Percentiles rank a stretch among this genome's conserved stretches.
These are phyloP conservation scores for Fonsecaea pedrosoi DNA, from an alignment of 2,329 filamentous ascomycete genomes.

Conservation along the genomic window DNA sequence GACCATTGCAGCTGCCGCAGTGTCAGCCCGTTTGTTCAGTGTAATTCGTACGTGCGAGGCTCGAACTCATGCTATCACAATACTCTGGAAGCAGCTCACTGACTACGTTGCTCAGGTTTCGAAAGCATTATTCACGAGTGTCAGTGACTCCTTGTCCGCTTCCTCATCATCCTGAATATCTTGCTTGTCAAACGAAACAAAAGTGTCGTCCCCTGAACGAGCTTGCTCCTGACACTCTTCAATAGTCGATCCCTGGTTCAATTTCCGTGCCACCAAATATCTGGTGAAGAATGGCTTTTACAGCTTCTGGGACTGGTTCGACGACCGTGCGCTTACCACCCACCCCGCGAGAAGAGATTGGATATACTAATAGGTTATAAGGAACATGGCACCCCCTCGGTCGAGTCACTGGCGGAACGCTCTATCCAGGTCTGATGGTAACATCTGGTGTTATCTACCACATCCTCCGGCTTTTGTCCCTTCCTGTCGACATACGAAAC, in stretches of 20 bases:
- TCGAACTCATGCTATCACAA: background rate
- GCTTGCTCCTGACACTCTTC: constrained; percentile 41
- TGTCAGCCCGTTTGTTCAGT: constrained; percentile 94
- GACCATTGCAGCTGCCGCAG: constrained; percentile 87
- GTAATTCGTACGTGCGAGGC: constrained; percentile 81
- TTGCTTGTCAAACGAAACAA: background rate
- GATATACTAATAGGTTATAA: constrained; percentile 43
- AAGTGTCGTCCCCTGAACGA: constrained; percentile 8
- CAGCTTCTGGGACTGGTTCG: constrained; percentile 99
- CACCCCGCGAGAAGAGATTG: background rate
- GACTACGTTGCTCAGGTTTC: constrained; percentile 67
- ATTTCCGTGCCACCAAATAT: constrained; percentile 98
- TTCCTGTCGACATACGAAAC: constrained; percentile 98
- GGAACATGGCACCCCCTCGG: constrained; percentile 98
- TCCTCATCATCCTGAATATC: constrained; percentile 14
- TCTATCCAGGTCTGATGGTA: constrained; percentile 98
- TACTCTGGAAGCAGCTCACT: constrained; percentile 12
- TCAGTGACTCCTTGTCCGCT: constrained; percentile 60
- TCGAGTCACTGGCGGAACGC: constrained; percentile 96
- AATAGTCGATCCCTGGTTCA: constrained; percentile 98
- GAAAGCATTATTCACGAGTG: constrained; percentile 99
- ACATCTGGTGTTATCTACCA: constrained; percentile 98
- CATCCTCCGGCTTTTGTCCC: constrained; percentile 80
- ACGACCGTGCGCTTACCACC: constrained; percentile 72
- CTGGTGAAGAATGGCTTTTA: constrained; percentile 96